These are phyloP conservation scores for Neoboletus brunneissimus DNA, from an alignment of 768 basidiomycete species.

Conservation along the genomic window DNA sequence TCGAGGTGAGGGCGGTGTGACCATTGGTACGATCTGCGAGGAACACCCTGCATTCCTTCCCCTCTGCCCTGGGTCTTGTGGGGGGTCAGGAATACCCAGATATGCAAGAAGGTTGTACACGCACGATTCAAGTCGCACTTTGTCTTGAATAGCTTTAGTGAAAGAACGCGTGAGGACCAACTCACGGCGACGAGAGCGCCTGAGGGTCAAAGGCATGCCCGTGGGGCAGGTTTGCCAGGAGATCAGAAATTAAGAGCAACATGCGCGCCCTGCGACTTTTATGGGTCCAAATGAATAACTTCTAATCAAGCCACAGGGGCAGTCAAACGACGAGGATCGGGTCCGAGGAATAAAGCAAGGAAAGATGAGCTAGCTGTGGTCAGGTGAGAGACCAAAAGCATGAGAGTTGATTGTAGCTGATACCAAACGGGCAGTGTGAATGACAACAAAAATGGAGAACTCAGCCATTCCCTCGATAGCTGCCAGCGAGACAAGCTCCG, in stretches of 20 bases:
- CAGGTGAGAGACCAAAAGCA: conserved; percentile 13
- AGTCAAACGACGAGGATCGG: conserved; percentile 9
- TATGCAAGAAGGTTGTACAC: conserved; percentile 9
- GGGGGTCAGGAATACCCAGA: conserved; percentile 4
- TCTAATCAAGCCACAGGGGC: conserved; percentile 30
- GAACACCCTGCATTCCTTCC: conserved; percentile 19
- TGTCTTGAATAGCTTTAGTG: conserved; percentile 45
- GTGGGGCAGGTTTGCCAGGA: conserved; percentile 17
- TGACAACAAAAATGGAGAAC: conserved; percentile 22
- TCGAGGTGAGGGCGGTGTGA: conserved; percentile 14
- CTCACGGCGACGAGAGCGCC: conserved; percentile 47
- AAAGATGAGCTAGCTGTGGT: conserved; percentile 3
- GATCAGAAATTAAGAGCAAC: conserved; percentile 14
- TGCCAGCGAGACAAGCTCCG: conserved; percentile 11
- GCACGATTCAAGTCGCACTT: conserved; percentile 34
- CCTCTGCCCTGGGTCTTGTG: conserved; percentile 16
- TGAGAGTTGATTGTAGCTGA: conserved; percentile 1
- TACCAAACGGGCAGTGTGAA: conserved; percentile 9
- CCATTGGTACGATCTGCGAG: conserved; percentile 23
- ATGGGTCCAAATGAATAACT: conserved; percentile 22
- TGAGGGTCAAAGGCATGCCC: conserved; percentile 42
- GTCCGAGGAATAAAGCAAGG: conserved; percentile 14
- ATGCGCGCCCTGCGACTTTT: conserved; percentile 25
- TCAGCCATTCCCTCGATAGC: conserved; percentile 14
- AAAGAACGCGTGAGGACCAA: conserved; percentile 50